Percentiles rank a stretch among this genome's conserved stretches.
These are phyloP conservation scores for Nelumbo lutea DNA, from an alignment of 164 flowering plant genomes.

Conservation along the genomic window DNA sequence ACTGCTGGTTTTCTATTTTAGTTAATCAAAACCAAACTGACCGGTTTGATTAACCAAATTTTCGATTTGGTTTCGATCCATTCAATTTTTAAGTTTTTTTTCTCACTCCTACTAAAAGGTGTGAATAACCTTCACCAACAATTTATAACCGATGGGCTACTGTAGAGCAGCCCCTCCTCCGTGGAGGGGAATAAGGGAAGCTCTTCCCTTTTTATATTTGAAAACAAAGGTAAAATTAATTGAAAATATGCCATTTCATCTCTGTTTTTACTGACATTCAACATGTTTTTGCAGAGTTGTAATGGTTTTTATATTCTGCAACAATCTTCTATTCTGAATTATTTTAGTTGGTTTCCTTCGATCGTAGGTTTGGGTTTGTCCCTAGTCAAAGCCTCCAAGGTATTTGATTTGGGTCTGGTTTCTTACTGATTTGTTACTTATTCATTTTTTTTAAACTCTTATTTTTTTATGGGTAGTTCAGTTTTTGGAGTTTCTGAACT, in stretches of 20 bases:
- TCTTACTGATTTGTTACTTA: neutral
- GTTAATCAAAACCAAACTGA: too few species aligned
- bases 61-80: too few species aligned
- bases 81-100: too few species aligned
- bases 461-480: conserved; percentile 11
- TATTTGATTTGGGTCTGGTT: conserved; percentile 3
- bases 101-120: too few species aligned
- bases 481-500: conserved; percentile 11
- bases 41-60: too few species aligned
- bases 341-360: conserved; percentile 8
- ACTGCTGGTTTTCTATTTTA: too few species aligned
- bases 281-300: conserved; percentile 1
- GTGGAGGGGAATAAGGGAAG: conserved; percentile 25
- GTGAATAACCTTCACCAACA: too few species aligned
- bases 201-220: conserved; percentile 3
- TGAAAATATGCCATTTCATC: neutral
- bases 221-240: neutral
- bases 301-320: conserved; percentile 1
- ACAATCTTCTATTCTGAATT: neutral
- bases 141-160: too few species aligned
- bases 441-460: neutral
- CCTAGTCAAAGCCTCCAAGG: conserved; percentile 10
- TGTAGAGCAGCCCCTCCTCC: neutral
- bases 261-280: conserved; percentile 21
- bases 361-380: conserved; percentile 2